Percentiles rank a stretch among this genome's conserved stretches.
phyloP scores from a whole-genome alignment of 2,329 filamentous ascomycete species.

The Camillea tinctor region DNA sequence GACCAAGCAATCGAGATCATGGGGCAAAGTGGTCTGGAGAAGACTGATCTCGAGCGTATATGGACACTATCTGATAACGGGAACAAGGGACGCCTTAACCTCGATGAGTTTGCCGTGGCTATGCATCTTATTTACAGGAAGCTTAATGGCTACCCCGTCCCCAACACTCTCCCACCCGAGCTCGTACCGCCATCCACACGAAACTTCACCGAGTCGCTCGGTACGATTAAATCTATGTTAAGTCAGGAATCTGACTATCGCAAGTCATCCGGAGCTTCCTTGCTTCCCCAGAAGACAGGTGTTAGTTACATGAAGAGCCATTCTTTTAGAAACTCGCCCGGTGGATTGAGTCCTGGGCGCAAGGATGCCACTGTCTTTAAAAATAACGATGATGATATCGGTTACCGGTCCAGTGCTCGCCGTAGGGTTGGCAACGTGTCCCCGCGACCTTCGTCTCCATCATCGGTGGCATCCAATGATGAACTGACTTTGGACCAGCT shows the following conservation, averaged over 20 bases:
- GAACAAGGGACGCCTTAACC: constrained; percentile 89
- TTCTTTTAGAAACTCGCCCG: constrained; percentile 72
- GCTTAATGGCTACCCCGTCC: constrained; percentile 91
- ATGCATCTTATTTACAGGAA: constrained; percentile 99
- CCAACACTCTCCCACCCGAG: constrained; percentile 83
- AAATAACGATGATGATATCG: constrained; percentile 90
- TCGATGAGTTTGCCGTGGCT: constrained; percentile 96
- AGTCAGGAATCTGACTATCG: constrained; percentile 85
- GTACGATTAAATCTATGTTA: constrained; percentile 85
- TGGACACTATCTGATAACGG: constrained; percentile 95
- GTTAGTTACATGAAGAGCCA: constrained; percentile 97
- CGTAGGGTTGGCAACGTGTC: constrained; percentile 76
- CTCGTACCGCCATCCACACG: constrained; percentile 91
- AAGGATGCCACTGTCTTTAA: constrained; percentile 97
- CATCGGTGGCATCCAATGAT: constrained; percentile 67
- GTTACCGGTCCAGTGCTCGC: constrained; percentile 91
- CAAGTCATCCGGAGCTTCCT: constrained; percentile 83
- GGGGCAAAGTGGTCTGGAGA: constrained; percentile 90
- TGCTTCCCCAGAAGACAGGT: constrained; percentile 94
- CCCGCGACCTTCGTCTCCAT: constrained; percentile 75
- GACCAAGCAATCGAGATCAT: constrained; percentile 96
- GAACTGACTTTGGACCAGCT: constrained; percentile 85
- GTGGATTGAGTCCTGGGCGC: constrained; percentile 58
- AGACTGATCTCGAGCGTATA: constrained; percentile 83
- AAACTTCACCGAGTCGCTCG: constrained; percentile 90